These are phyloP conservation scores for Mucor ambiguus DNA, from an alignment of 371 early-diverging fungal genomes.

Conservation along the genomic window DNA sequence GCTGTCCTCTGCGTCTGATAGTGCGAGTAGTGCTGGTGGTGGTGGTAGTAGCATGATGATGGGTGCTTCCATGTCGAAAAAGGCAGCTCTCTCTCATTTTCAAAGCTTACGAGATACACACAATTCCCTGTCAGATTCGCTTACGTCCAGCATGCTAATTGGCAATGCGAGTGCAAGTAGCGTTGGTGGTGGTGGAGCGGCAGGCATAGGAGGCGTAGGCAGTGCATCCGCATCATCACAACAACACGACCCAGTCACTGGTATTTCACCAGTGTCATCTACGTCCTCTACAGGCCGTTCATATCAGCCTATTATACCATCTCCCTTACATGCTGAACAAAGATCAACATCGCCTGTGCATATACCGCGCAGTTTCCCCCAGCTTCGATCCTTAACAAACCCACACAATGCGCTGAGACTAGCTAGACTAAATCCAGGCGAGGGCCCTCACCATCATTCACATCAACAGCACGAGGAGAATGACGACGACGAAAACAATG, in stretches of 20 bases:
- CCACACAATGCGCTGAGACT: slow-evolving; percentile 7
- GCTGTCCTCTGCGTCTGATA: slow-evolving; percentile 15
- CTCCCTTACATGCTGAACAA: slow-evolving; percentile 26
- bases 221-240: neutral
- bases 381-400: slow-evolving; percentile 11
- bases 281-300: slow-evolving; percentile 30
- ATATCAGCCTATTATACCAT: slow-evolving; percentile 31
- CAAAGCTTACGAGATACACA: slow-evolving; percentile 40
- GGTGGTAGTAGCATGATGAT: slow-evolving; percentile 8
- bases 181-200: neutral
- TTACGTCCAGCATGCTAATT: slow-evolving; percentile 24
- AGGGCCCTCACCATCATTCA: neutral
- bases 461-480: neutral
- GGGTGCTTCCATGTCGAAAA: neutral
- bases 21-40: neutral
- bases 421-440: neutral
- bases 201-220: neutral
- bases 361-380: slow-evolving; percentile 30
- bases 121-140: slow-evolving; percentile 28
- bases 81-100: slow-evolving; percentile 34
- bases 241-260: neutral
- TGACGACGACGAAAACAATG: slow-evolving; percentile 1
- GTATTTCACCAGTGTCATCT: slow-evolving; percentile 23
- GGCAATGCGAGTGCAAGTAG: neutral
- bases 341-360: slow-evolving; percentile 24